These are phyloP conservation scores for Rhynchosporium agropyri DNA, from an alignment of 2,329 filamentous ascomycete genomes.

Conservation along the genomic window DNA sequence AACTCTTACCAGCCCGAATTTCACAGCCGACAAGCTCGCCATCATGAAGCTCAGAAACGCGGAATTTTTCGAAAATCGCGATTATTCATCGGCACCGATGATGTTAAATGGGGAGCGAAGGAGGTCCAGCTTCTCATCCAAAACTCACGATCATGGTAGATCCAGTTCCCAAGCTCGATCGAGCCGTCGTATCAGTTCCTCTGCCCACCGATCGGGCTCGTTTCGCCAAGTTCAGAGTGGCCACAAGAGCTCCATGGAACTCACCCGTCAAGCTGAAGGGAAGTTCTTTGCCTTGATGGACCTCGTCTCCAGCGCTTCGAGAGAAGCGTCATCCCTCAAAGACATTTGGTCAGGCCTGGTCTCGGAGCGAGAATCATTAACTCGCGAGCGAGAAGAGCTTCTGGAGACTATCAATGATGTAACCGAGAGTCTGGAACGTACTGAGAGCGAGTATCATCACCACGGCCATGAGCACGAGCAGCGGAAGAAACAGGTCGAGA, in stretches of 20 bases:
- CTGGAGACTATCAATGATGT: conserved; percentile 5
- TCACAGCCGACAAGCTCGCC: not conserved
- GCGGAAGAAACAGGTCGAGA: conserved; percentile 4
- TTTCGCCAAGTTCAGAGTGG: not conserved
- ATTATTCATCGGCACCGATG: no score
- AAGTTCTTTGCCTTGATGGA: conserved; percentile 15
- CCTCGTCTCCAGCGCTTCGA: conserved; percentile 5
- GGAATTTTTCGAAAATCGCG: not conserved
- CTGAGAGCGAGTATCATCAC: not conserved
- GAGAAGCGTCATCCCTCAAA: conserved; percentile 9
- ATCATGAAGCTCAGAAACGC: not conserved
- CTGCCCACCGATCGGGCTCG: not conserved
- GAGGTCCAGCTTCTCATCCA: not conserved
- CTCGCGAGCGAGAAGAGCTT: conserved; percentile 3
- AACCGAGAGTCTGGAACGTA: not conserved
- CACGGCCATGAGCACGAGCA: not conserved
- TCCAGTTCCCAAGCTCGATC: not conserved
- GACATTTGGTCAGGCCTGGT: conserved; percentile 5
- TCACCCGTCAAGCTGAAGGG: not conserved
- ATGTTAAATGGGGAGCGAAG: not conserved
- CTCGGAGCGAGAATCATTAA: conserved; percentile 1
- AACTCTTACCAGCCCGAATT: not conserved
- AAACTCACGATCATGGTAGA: not conserved
- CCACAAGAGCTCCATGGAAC: not conserved
- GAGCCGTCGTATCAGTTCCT: not conserved